A percentile compares a stretch with the other conserved stretches of the same genome.
Evolutionary conservation across 1,284 basidiomycete species (phyloP).

Genomic region (Coriolopsis trogii): DNA sequence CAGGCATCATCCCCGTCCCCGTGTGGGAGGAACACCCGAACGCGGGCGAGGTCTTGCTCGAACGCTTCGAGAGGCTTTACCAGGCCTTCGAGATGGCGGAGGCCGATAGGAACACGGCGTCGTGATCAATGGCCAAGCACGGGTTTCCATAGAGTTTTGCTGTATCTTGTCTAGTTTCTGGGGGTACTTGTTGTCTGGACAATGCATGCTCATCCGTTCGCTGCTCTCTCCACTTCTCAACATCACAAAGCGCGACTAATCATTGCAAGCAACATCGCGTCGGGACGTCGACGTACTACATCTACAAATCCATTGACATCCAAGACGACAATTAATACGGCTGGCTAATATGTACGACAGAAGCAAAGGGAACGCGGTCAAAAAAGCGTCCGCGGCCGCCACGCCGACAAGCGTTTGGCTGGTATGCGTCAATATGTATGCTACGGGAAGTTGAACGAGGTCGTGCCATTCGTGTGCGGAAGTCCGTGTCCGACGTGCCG

Average conservation of each 20-base stretch:
- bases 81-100: slow-evolving; percentile 31
- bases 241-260: background rate
- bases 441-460: slow-evolving; percentile 12
- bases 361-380: background rate
- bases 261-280: too few species aligned
- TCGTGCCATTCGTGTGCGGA: background rate
- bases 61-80: slow-evolving; percentile 57
- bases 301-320: slow-evolving; percentile 11
- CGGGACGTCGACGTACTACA: background rate
- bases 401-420: background rate
- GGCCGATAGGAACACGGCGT: too few species aligned
- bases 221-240: too few species aligned
- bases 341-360: slow-evolving; percentile 4
- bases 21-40: slow-evolving; percentile 52
- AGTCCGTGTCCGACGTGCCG: slow-evolving; percentile 7
- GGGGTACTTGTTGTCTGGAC: too few species aligned
- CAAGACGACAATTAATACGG: slow-evolving; percentile 1
- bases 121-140: background rate
- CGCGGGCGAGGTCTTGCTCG: slow-evolving; percentile 50
- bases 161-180: too few species aligned
- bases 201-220: too few species aligned
- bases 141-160: background rate
- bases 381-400: background rate
- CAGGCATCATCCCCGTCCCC: slow-evolving; percentile 50
- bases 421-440: background rate